phyloP scores from a whole-genome alignment of 306 rosid species.

The Quercus engelmannii region DNA sequence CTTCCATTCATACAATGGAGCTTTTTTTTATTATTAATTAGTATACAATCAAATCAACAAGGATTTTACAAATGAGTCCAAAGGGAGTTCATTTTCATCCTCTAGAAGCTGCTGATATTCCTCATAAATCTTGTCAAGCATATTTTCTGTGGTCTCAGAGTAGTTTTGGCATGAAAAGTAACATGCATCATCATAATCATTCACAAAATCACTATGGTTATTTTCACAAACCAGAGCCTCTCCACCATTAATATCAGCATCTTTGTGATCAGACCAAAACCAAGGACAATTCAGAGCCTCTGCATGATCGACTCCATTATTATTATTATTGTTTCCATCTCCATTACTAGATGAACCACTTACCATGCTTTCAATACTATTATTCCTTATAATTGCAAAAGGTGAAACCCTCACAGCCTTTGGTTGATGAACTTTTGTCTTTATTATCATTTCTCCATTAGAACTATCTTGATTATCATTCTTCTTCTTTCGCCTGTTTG shows the following conservation, averaged over 20 bases:
- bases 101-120: conserved; percentile 59
- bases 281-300: neutral
- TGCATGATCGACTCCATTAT: neutral
- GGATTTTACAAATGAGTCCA: conserved; percentile 52
- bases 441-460: conserved; percentile 20
- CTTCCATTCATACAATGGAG: neutral
- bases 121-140: conserved; percentile 46
- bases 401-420: conserved; percentile 60
- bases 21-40: too few species aligned
- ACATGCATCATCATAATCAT: conserved; percentile 21
- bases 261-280: neutral
- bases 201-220: conserved; percentile 24
- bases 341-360: conserved; percentile 45
- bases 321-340: neutral
- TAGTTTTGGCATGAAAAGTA: neutral
- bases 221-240: neutral
- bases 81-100: conserved; percentile 30
- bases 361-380: conserved; percentile 40
- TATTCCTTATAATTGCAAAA: conserved; percentile 24
- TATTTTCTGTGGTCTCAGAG: conserved; percentile 8
- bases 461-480: conserved; percentile 14
- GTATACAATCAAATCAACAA: conserved; percentile 24
- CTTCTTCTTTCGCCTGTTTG: conserved; percentile 15
- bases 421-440: conserved; percentile 53
- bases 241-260: conserved; percentile 13